Evolutionary conservation across 2,329 filamentous ascomycete species (phyloP).

Genomic region (Rhinocladiella similis): DNA sequence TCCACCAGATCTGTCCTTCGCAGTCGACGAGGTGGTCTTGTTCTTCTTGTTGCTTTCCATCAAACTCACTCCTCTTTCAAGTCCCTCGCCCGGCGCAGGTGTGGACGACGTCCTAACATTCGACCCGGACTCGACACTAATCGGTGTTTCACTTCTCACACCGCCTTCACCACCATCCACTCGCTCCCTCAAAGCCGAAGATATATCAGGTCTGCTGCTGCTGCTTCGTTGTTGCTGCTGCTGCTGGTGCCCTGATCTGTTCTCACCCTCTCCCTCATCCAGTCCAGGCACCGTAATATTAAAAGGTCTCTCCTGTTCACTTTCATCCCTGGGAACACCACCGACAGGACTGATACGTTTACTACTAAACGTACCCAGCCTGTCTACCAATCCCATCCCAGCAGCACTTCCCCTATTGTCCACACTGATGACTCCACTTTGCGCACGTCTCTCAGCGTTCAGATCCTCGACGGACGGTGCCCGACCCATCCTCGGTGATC

Average conservation of each 20-base stretch:
- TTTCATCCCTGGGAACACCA: constrained; percentile 34
- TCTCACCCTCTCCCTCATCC: constrained; percentile 2
- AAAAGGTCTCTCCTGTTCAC: constrained; percentile 39
- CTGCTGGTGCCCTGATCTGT: constrained; percentile 1
- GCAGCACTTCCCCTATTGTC: background rate
- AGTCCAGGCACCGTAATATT: constrained; percentile 36
- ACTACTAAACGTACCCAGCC: constrained; percentile 36
- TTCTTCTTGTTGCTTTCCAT: background rate
- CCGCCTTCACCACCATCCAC: background rate
- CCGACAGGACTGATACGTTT: constrained; percentile 31
- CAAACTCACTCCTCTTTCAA: constrained; percentile 9
- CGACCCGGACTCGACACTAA: constrained; percentile 9
- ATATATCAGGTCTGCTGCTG: too few relatives aligned
- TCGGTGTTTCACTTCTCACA: constrained; percentile 12
- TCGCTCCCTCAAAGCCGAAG: background rate
- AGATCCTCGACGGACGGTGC: background rate
- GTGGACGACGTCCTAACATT: background rate
- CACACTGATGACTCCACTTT: too few relatives aligned
- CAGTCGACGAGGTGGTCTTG: constrained; percentile 15
- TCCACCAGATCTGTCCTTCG: constrained; percentile 33
- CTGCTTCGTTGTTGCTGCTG: background rate
- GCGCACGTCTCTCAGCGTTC: background rate
- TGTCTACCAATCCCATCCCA: constrained; percentile 25
- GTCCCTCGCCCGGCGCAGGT: background rate
- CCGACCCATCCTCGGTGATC: constrained; percentile 34